These are phyloP conservation scores for Curvularia sp. DNA, from an alignment of 2,329 filamentous ascomycete genomes.

Conservation along the genomic window DNA sequence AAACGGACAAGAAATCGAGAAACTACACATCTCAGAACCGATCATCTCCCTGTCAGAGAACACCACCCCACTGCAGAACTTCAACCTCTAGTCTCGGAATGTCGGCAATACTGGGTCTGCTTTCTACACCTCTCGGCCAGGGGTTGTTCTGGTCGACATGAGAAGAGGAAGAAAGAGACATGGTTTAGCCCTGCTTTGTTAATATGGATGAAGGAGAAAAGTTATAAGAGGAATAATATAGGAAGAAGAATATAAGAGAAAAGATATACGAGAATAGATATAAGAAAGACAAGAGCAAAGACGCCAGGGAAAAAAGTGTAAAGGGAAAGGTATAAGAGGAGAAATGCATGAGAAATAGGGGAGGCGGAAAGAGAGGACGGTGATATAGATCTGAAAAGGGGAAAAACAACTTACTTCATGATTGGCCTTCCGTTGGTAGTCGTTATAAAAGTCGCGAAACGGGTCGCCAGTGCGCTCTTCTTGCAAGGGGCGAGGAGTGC, in stretches of 20 bases:
- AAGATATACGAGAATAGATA: no score
- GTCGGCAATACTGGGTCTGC: constrained; percentile 22
- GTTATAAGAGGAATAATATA: neutral
- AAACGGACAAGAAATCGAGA: neutral
- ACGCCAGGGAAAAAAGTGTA: no score
- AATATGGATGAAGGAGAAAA: neutral
- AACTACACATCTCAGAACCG: no score
- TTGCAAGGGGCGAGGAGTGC: neutral
- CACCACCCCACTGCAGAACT: constrained; percentile 28
- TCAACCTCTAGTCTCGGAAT: constrained; percentile 23
- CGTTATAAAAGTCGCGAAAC: constrained; percentile 31
- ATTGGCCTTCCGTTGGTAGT: constrained; percentile 31
- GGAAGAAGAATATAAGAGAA: no score
- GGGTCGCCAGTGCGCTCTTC: constrained; percentile 19
- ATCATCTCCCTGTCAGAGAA: constrained; percentile 10
- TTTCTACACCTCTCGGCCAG: constrained; percentile 28
- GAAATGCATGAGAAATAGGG: no score
- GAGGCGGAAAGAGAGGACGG: neutral
- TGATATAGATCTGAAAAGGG: no score
- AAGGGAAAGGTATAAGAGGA: neutral
- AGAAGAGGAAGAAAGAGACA: no score
- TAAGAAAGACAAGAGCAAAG: no score
- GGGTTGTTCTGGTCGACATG: constrained; percentile 23
- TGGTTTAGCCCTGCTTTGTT: neutral
- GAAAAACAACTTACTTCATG: constrained; percentile 26